A percentile compares a stretch with the other conserved stretches of the same genome.
Evolutionary conservation across 2,329 filamentous ascomycete species (phyloP).

Genomic region (Colletotrichum echinochloae): DNA sequence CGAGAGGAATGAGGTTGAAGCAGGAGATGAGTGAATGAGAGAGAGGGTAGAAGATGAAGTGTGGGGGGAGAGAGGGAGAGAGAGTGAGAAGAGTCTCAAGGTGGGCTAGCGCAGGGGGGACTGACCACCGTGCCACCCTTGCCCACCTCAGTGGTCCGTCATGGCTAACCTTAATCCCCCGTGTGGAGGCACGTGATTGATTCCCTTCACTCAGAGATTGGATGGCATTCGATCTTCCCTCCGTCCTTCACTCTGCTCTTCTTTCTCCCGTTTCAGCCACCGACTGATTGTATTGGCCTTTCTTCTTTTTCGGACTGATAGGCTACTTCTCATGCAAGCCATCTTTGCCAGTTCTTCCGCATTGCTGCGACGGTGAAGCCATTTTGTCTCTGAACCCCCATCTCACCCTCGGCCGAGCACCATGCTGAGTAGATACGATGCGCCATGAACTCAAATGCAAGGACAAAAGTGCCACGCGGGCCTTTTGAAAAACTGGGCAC

Average conservation of each 20-base stretch:
- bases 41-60: no score
- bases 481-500: constrained; percentile 24
- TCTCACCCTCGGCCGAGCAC: background rate
- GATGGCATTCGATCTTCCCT: background rate
- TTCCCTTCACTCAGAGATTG: no score
- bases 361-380: background rate
- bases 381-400: background rate
- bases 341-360: background rate
- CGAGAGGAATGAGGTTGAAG: background rate
- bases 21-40: background rate
- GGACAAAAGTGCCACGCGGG: constrained; percentile 18
- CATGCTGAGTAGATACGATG: background rate
- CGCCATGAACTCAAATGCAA: background rate
- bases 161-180: constrained; percentile 30
- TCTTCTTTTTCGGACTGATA: background rate
- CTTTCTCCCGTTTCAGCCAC: background rate
- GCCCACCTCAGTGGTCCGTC: background rate
- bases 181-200: constrained; percentile 18
- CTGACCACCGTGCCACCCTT: no score
- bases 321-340: background rate
- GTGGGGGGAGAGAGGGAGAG: no score
- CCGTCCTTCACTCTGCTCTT: background rate
- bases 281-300: no score
- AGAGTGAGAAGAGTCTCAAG: background rate
- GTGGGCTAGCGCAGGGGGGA: background rate